Conservation (phyloP, 2,329 filamentous ascomycete species). For the Epichloe typhina region DNA sequence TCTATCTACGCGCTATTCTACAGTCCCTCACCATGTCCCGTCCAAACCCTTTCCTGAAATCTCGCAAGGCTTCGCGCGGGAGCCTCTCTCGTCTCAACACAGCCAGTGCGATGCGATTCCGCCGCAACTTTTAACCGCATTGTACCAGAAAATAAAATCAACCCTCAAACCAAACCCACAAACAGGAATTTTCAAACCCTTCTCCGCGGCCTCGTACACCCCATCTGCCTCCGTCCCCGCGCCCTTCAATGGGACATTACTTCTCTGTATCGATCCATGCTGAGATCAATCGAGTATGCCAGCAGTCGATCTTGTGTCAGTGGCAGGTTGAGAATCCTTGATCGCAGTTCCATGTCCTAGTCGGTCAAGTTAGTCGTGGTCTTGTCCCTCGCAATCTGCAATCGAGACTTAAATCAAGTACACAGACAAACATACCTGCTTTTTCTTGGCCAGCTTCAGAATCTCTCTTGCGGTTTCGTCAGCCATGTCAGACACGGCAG, state of each 20-base stretch:
- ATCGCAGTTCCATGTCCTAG: slow-evolving; percentile 24
- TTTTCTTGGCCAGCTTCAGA: slow-evolving; percentile 38
- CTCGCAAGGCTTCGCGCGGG: not conserved
- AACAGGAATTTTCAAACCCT: not conserved
- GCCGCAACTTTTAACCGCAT: not conserved
- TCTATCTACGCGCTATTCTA: slow-evolving; percentile 1
- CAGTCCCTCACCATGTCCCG: not conserved
- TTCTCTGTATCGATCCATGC: slow-evolving; percentile 53
- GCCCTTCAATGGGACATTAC: slow-evolving; percentile 38
- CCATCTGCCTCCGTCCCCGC: too few relatives aligned
- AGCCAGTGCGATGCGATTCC: not conserved
- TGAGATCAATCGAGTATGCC: slow-evolving; percentile 56
- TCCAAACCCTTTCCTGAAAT: not conserved
- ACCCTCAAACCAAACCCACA: not conserved
- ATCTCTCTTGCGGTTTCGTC: slow-evolving; percentile 56
- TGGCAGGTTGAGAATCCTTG: slow-evolving; percentile 42
- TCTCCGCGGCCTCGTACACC: not conserved
- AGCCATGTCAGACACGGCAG: slow-evolving; percentile 74
- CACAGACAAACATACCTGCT: slow-evolving; percentile 33
- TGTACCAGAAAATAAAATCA: not conserved
- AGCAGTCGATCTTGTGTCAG: slow-evolving; percentile 62
- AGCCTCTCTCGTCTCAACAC: not conserved
- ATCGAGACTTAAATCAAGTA: too few relatives aligned
- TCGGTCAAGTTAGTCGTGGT: slow-evolving; percentile 2
- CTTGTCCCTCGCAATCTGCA: not conserved